Evolutionary conservation across 2,329 filamentous ascomycete species (phyloP), one percentile per base, ranked within the genome.

Genomic region (Zarea fungicola): DNA sequence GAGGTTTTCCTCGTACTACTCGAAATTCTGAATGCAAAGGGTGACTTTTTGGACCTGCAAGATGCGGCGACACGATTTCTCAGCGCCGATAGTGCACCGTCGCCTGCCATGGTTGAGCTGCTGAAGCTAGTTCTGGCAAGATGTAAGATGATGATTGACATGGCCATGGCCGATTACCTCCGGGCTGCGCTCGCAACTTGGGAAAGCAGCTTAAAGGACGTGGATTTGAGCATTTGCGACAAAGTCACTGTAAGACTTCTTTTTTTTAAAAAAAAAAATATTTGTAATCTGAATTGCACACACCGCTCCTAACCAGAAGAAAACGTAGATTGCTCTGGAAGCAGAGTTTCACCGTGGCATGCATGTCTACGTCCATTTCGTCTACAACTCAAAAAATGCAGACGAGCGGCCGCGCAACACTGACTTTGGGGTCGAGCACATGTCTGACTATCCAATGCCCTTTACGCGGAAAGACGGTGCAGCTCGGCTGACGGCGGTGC

Each of bases 151-250:
- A 36, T 44, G 42, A 28, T 23, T 3, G 31, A 44, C 21, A 44
- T 44, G 29, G 42, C 42, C 42, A 44, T 44, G 42, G 34, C 42
- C n/a, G 22, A 44, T 9, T 44, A 44, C 22, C 29, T 44, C n/a
- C 8, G 14, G 6, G 29, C 14, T 16, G 22, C 29, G 2, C 1
- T 26, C 9, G 42, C 29, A 9, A 35, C 22, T 19, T 44, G 42
- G 42, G 7, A 26, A 2, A 9, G 5, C 2, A 18, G 10, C 10
- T 35, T 44, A 21, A 35, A 44, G 26, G 5, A 19, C 2, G 29
- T 11, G 3, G n/a, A 44, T 13, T 25, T 35, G 10, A 19, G 8
- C 10, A 4, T 10, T 2, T 44, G 42, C 31, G 42, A 35, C 14
- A 34, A 35, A 14, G 28, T 31, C 4, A 44, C 42, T 14, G 42